phyloP scores from a whole-genome alignment of 2,329 filamentous ascomycete species.

The Drechmeria coniospora region DNA sequence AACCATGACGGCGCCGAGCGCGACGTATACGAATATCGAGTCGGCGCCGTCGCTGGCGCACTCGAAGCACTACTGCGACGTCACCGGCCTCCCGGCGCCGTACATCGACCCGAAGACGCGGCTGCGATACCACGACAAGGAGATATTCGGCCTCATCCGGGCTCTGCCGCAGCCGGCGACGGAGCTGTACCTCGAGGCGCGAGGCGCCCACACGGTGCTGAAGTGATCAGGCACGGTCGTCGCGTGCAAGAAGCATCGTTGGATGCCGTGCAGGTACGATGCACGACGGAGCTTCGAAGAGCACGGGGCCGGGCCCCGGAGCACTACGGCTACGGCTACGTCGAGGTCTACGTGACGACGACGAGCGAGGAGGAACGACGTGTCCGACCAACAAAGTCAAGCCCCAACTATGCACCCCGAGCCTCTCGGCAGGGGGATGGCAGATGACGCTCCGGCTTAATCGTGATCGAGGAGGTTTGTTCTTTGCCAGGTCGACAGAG shows the following conservation, averaged over 20 bases:
- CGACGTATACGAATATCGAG: slow-evolving; percentile 94
- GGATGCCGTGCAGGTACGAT: no score
- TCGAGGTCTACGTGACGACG: not conserved
- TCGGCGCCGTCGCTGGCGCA: slow-evolving; percentile 78
- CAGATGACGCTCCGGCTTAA: slow-evolving; percentile 98
- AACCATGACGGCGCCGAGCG: slow-evolving; percentile 39
- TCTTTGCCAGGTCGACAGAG: slow-evolving; percentile 66
- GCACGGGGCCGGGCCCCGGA: not conserved
- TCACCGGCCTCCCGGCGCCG: slow-evolving; percentile 80
- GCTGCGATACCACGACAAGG: slow-evolving; percentile 80
- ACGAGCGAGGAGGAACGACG: slow-evolving; percentile 7
- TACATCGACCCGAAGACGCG: slow-evolving; percentile 94
- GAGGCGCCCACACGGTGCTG: slow-evolving; percentile 82
- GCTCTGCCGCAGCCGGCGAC: slow-evolving; percentile 65
- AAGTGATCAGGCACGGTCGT: slow-evolving; percentile 41
- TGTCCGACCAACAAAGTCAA: slow-evolving; percentile 95
- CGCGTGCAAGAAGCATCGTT: no score
- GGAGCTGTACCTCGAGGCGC: slow-evolving; percentile 77
- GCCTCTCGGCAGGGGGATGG: slow-evolving; percentile 66
- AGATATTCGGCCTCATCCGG: slow-evolving; percentile 76
- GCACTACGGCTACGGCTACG: not conserved
- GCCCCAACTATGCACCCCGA: slow-evolving; percentile 71
- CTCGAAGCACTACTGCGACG: slow-evolving; percentile 83
- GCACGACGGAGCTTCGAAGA: not conserved
- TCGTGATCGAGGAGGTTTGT: slow-evolving; percentile 55